Evolutionary conservation across 2,329 filamentous ascomycete genomes (phyloP).

Genomic region (Harringtonia lauricola): DNA sequence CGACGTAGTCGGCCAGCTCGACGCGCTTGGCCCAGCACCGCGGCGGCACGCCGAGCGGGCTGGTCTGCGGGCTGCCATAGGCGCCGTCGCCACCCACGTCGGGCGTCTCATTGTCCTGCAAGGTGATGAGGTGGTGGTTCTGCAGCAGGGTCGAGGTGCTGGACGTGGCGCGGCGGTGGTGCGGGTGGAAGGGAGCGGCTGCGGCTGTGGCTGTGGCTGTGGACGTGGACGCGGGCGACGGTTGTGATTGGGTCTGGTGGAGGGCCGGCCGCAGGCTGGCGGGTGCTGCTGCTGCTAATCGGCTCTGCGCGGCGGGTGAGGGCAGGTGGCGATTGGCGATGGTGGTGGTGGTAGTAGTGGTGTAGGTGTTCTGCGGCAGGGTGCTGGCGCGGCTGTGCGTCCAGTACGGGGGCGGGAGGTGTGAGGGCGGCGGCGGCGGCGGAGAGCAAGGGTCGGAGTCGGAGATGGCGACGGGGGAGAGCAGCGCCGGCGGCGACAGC

Average conservation of each 20-base stretch:
- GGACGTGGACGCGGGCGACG: too few species aligned
- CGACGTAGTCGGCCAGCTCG: slow-evolving; percentile 43
- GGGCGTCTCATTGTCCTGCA: slow-evolving; percentile 49
- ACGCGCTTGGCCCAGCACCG: slow-evolving; percentile 56
- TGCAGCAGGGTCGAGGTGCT: slow-evolving; percentile 4
- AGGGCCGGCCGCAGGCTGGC: background rate
- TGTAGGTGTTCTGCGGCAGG: too few species aligned
- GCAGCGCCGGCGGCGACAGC: too few species aligned
- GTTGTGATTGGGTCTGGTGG: too few species aligned
- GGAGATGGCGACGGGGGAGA: background rate
- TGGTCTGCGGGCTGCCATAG: background rate
- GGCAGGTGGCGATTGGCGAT: too few species aligned
- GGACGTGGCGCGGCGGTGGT: slow-evolving; percentile 8
- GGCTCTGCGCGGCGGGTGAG: too few species aligned
- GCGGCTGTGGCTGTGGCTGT: too few species aligned
- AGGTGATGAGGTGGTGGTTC: slow-evolving; percentile 30
- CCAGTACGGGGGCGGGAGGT: slow-evolving; percentile 10
- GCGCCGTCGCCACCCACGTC: background rate
- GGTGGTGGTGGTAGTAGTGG: too few species aligned
- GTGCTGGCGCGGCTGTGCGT: slow-evolving; percentile 6
- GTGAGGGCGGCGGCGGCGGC: background rate
- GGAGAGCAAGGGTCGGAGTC: background rate
- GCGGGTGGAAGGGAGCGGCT: background rate
- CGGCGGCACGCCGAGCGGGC: slow-evolving; percentile 19
- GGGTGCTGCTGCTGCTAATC: too few species aligned